Evolutionary conservation across 495 filamentous ascomycete species (phyloP), one percentile per base, ranked within the genome.

Genomic region (Neohortaea acidophila): DNA sequence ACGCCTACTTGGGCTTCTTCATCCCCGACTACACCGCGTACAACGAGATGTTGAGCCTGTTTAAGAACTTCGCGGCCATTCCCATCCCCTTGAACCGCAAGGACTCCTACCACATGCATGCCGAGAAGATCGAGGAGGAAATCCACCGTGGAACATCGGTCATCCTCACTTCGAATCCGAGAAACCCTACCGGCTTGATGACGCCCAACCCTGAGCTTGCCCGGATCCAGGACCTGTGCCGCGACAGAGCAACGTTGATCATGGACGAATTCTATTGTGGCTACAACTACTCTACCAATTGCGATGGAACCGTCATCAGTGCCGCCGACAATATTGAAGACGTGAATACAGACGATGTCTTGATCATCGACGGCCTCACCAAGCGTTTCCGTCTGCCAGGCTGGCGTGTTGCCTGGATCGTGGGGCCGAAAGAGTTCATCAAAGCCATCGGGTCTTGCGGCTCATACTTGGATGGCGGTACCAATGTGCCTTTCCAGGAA

Each of bases 201-300:
- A 72, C 93, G 15, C 66, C 65, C 48, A 81, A 81, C 49, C 79
- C 82, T 0, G 75, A 87, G 54, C 66, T 96, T 35, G 77, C 77
- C 25, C 67, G 82, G 56, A 89, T 94, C 52, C 82, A 94, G 60
- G 79, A 92, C 48, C 78, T 94, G 50, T 91, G 83, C 66, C 76
- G 84, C 45, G 82, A 83, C 52, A 77, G 82, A 21, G 84, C 83
- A 9, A 94, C 86, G 1, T 64, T 96, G 35, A 84, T 96, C 41
- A 80, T 85, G 61, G 87, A 96, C 51, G 87, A 96, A 62, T 96
- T 96, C 68, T 96, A 96, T 59, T 77, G 82, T 32, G 84, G 84
- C 18, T 92, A 92, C 64, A 53, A 53, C 23, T 43, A 49, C 63
- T 89, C 84, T 13, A 79, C 73, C 40, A 64, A 81, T 59, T 96